Evolutionary conservation across 768 basidiomycete species (phyloP).

Genomic region (Lactifluus piperatus): DNA sequence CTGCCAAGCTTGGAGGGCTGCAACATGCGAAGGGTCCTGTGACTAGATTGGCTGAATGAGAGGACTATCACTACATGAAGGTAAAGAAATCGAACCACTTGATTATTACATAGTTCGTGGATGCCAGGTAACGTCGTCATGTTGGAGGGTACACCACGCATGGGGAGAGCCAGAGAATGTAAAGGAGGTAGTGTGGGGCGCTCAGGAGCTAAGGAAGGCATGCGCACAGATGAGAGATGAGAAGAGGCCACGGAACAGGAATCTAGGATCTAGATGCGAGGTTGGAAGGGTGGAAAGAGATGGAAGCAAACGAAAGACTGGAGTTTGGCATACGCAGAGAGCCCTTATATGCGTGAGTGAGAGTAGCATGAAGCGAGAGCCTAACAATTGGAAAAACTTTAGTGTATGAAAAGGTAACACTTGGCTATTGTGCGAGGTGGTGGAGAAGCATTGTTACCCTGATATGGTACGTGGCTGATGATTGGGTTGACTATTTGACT

Average conservation of each 20-base stretch:
- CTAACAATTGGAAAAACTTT: neutral
- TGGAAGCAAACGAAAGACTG: neutral
- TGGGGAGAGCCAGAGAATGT: constrained; percentile 17
- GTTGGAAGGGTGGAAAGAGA: neutral
- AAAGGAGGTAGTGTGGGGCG: constrained; percentile 19
- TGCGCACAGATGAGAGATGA: neutral
- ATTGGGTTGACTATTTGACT: neutral
- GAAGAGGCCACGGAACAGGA: neutral
- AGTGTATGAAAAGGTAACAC: neutral
- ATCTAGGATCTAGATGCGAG: neutral
- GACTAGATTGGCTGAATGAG: neutral
- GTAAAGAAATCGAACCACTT: neutral
- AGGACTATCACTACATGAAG: neutral
- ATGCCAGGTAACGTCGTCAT: constrained; percentile 6
- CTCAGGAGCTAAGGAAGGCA: constrained; percentile 12
- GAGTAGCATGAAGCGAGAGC: neutral
- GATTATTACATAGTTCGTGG: neutral
- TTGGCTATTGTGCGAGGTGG: constrained; percentile 12
- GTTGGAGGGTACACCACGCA: constrained; percentile 8
- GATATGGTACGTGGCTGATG: neutral
- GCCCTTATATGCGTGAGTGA: constrained; percentile 10
- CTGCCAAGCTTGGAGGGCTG: constrained; percentile 1
- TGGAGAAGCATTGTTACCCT: constrained; percentile 12
- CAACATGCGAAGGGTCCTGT: constrained; percentile 3
- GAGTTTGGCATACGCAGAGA: neutral